These are phyloP conservation scores for Suillus decipiens DNA, from an alignment of 768 basidiomycete species.

Conservation along the genomic window DNA sequence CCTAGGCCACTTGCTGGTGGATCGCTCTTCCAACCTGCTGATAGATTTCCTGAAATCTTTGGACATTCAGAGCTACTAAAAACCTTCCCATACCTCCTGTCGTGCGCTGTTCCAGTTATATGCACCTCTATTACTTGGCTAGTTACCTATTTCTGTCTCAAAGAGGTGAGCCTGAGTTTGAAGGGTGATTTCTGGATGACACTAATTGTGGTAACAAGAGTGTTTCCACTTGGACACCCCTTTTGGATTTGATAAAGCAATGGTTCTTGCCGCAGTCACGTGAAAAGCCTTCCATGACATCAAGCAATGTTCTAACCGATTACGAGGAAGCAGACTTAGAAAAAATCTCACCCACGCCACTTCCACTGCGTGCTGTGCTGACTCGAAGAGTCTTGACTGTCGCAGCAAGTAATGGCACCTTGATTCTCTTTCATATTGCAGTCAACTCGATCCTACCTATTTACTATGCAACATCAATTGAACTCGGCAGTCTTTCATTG, in stretches of 20 bases:
- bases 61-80: conserved; percentile 57
- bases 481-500: conserved; percentile 29
- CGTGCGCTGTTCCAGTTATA: conserved; percentile 63
- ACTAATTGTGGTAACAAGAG: not conserved
- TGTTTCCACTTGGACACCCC: not conserved
- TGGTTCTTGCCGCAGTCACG: not conserved
- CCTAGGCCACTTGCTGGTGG: conserved; percentile 44
- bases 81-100: conserved; percentile 71
- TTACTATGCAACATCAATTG: conserved; percentile 33
- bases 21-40: conserved; percentile 58
- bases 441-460: conserved; percentile 36
- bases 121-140: conserved; percentile 52
- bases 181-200: not conserved
- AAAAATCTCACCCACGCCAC: conserved; percentile 21
- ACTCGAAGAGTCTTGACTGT: conserved; percentile 57
- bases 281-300: not conserved
- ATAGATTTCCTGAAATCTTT: conserved; percentile 64
- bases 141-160: conserved; percentile 50
- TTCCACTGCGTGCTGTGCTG: conserved; percentile 52
- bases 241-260: not conserved
- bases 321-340: not conserved
- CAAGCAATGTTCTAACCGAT: not conserved
- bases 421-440: too few relatives aligned
- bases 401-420: conserved; percentile 57
- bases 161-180: conserved; percentile 42